Conservation (phyloP, 129 eudicot species). For the Flaveria ramosissima region DNA sequence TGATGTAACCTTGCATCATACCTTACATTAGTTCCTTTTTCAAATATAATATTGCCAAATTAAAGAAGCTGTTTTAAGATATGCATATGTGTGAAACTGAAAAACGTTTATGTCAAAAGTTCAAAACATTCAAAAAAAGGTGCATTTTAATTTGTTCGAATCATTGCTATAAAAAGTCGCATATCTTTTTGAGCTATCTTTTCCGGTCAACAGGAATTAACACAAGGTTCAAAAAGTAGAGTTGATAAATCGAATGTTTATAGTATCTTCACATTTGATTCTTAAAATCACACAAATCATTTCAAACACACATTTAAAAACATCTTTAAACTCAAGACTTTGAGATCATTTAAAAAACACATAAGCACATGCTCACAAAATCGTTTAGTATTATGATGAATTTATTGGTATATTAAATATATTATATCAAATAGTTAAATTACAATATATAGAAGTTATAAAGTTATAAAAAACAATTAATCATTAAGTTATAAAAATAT, state of each 20-base stretch:
- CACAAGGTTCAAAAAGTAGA: neutral
- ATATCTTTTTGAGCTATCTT: neutral
- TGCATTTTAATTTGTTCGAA: neutral
- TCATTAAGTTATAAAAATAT: conserved; percentile 19
- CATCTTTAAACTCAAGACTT: neutral
- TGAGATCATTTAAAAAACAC: neutral
- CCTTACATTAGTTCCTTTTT: neutral
- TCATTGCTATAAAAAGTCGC: neutral
- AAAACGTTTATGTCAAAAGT: neutral
- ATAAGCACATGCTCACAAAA: no score
- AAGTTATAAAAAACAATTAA: no score
- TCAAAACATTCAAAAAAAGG: no score
- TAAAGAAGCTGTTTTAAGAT: neutral
- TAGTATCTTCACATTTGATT: neutral
- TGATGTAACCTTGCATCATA: neutral
- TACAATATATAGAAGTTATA: no score
- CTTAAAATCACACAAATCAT: neutral
- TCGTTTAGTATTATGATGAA: no score
- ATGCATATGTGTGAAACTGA: neutral
- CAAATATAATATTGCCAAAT: neutral
- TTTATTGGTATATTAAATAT: no score
- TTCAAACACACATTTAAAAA: neutral
- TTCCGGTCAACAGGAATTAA: no score
- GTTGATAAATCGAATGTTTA: neutral
- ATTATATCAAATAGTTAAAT: no score